A percentile compares a stretch with the other conserved stretches of the same genome.
These are phyloP conservation scores for Rhizophora mangle DNA, from an alignment of 345 rosid species.

Conservation along the genomic window DNA sequence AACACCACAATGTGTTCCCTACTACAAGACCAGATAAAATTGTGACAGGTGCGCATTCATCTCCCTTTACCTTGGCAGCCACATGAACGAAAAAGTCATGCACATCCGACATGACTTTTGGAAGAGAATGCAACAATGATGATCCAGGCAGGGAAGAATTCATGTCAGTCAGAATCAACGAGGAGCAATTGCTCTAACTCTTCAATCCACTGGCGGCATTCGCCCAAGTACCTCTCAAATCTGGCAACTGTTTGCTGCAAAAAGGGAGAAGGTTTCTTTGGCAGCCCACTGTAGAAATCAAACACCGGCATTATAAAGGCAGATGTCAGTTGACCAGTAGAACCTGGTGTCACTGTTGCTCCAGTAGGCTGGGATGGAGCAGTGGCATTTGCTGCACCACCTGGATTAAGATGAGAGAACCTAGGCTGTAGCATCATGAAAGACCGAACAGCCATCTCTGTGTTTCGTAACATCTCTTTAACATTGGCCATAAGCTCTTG, in stretches of 20 bases:
- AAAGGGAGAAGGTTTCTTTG: constrained; percentile 85
- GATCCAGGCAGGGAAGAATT: constrained; percentile 48
- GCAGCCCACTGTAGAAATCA: constrained; percentile 85
- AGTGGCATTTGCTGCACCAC: constrained; percentile 45
- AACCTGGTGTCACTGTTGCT: constrained; percentile 42
- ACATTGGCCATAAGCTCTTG: constrained; percentile 74
- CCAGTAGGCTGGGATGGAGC: constrained; percentile 67
- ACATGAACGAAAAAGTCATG: constrained; percentile 91
- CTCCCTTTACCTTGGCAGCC: constrained; percentile 80
- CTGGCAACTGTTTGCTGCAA: constrained; percentile 73
- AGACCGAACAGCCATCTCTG: constrained; percentile 85
- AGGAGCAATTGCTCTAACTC: constrained; percentile 80
- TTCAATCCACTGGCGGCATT: constrained; percentile 86
- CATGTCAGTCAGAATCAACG: constrained; percentile 61
- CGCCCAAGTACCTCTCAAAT: constrained; percentile 80
- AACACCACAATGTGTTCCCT: background rate
- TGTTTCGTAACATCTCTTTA: constrained; percentile 78
- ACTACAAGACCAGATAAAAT: too few species aligned
- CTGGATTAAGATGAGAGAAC: constrained; percentile 55
- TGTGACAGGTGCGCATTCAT: background rate
- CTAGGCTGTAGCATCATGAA: constrained; percentile 79
- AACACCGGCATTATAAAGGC: constrained; percentile 54
- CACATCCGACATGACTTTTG: constrained; percentile 83
- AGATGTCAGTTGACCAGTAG: constrained; percentile 52
- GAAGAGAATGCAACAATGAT: constrained; percentile 76